Base-by-base conservation (phyloP, 768 basidiomycete species). In the Boletus rufocinnamomeus region DNA sequence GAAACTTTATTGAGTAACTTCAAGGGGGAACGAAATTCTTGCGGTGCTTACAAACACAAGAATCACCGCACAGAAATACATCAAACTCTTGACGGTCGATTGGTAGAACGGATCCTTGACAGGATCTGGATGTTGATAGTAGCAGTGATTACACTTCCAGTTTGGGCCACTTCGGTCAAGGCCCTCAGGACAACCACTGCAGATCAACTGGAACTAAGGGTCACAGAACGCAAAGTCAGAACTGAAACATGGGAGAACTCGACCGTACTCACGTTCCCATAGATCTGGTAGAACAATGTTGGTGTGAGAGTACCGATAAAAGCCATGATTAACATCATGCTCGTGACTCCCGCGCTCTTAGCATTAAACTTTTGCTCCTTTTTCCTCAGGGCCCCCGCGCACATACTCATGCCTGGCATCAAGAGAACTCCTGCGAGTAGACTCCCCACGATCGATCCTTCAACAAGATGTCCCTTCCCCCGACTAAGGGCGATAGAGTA, bases 241-340 rank as follows among this genome's bases (percentile, higher is more conserved):
- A 28, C 50, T 19, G 38, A 16, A 57, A 43, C 19, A 37, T 25
- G 23, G 40, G 7, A 41, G 59, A 45, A n/a, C 60, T 25, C 49
- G 32, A 51, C 34, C 45, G 56, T 19, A 82, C 93, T 75, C 68
- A 98, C 96, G 63, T 92, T 94, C 52, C 97, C 97, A 72, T 96
- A 99, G 11, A 89, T 95, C 73, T 98, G 95, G 75, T 99, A 99
- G 74, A 99, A 99, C 69, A 99, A 71, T 1, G 97, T 98, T 3
- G 97, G 97, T 0, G 94, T 86, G 57, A 99, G 78, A 2, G 92
- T 93, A 14, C 97, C 97, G 60, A 99, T 96, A 72, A 99, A 93
- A 14, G 97, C 97, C 96, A 98, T 98, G 76, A 99, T 98, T 72
- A 99, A 74, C 93, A 99, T 96, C 79, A 97, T 97, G 71, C 95